Evolutionary conservation across 345 rosid genomes (phyloP), one percentile per base, ranked within the genome.

Genomic region (Salix udensis): DNA sequence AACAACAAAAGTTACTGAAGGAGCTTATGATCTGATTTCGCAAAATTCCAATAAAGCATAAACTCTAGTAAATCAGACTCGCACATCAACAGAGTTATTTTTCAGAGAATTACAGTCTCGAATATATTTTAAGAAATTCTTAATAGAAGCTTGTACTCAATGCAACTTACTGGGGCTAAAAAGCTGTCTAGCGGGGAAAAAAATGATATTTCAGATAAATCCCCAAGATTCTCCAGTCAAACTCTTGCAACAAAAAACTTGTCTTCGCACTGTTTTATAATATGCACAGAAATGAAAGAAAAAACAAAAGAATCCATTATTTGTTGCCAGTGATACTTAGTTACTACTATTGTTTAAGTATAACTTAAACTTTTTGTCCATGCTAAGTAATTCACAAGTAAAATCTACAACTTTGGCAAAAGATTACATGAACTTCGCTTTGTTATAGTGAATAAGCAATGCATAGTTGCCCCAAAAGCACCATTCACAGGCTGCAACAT

Each of bases 1-100:
- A 75, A 16, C 42, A 53, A 24, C 6, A 5, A 69, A 66, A 75
- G 24, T 30, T 71, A 78, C 60, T 70, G 24, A 78, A 44, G 28
- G 60, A 71, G 58, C 53, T 53, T 4, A 67, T 10, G 67, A 46
- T 50, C 26, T 31, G 60, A 37, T 39, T 36, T n/a, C 19, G 16
- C 68, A 73, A 48, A 44, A 19, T 69, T 42, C 39, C 24, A 60
- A 46, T 5, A n/a, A 68, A 70, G 18, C 48, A 48, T n/a, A 46
- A 48, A 23, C 9, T 60, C 39, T 26, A 58, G 46, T 6, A 48
- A 68, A 76, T 61, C 74, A 67, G 26, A 36, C 21, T 60, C 8
- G 21, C 30, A 76, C 34, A 5, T 15, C 50, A 24, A 24, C 28
- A 52, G 3, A 36, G 48, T 39, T 69, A 31, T 42, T 71, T 44